Evolutionary conservation across 371 early-diverging fungal genomes (phyloP), one percentile per base, ranked within the genome.

Genomic region (Mortierella sp.): DNA sequence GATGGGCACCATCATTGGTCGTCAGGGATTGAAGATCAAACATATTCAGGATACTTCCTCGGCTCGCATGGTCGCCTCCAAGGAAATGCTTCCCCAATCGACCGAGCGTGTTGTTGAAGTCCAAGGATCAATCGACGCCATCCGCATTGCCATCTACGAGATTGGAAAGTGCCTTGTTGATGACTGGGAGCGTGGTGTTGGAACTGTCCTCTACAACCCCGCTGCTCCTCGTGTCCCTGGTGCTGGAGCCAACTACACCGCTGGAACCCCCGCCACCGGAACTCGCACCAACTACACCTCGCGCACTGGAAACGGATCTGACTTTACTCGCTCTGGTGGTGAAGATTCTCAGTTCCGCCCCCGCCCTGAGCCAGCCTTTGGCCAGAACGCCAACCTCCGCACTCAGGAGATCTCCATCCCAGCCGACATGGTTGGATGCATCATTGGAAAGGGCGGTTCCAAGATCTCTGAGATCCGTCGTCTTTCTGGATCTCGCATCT

Each of bases 1-100:
- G 15, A 93, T 96, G 93, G 97, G 98, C 10, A 90, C 92, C 35
- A 85, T 98, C 68, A 98, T 98, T 70, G 98, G 98, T 63, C 95
- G 95, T 78, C 89, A 90, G 19, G 98, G 98, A 23, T 69, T 76
- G 17, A 92, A 94, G 62, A 97, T 98, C 81, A 77, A 72, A 58
- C 93, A 95, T 66, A 93, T 98, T 63, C 93, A 97, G 64, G 92
- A 94, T 43, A 83, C 86, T 29, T 93, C 95, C 19, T 93, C 95
- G 15, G 92, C 95, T 62, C 91, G 93, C 61, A 86, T 96, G 51
- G 89, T 89, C 57, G 94, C 96, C 6, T 92, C 93, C 7, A 92
- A 93, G 82, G 92, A 92, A 51, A 86, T 91, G 9, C 76, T 93
- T 58, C 92, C 93, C 32, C 85, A 89, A 73, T 89, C 89, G 7